phyloP scores from a whole-genome alignment of 306 rosid species.

The Dryas drummondii region DNA sequence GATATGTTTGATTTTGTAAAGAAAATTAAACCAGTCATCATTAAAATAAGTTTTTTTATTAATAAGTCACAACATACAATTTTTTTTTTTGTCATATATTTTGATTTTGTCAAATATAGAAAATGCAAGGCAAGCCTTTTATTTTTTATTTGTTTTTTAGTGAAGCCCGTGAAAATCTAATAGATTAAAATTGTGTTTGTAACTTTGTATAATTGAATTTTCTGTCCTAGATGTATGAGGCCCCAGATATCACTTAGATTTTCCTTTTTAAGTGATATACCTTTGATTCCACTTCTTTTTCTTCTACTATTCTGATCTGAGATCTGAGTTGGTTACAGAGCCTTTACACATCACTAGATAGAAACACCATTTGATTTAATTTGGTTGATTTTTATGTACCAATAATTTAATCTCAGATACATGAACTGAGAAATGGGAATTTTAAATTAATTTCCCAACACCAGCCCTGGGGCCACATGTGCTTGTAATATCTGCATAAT shows the following conservation, averaged over 20 bases:
- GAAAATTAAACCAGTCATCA: background rate
- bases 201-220: too few species aligned
- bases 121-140: background rate
- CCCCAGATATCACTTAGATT: background rate
- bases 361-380: background rate
- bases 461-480: background rate
- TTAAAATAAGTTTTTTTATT: too few species aligned
- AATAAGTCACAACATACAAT: too few species aligned
- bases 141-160: background rate
- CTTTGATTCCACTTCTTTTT: background rate
- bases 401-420: background rate
- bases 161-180: too few species aligned
- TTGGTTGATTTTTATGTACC: background rate
- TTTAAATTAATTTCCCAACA: background rate
- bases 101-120: too few species aligned
- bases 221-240: too few species aligned
- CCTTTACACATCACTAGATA: background rate
- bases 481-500: background rate
- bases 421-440: background rate
- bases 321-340: too few species aligned
- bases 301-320: too few species aligned
- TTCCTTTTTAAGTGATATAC: background rate
- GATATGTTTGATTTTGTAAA: background rate
- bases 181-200: too few species aligned
- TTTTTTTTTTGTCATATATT: too few species aligned